Percentiles rank a stretch among this genome's conserved stretches.
Conservation (phyloP, 2,329 filamentous ascomycete genomes). For the Fusarium humuli region DNA sequence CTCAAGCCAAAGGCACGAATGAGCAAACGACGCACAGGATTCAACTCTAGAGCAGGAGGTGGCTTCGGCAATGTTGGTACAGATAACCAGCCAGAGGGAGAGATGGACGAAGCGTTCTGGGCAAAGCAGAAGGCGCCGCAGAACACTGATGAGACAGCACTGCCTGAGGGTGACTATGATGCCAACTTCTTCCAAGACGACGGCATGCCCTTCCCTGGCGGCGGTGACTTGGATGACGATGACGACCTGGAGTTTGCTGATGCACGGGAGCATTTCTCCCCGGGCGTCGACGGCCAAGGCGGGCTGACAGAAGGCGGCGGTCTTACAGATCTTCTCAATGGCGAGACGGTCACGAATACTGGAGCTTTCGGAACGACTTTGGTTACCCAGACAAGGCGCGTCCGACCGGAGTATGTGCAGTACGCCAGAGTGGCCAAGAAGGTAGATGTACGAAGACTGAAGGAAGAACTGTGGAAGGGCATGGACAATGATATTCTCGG, state of each 20-base stretch:
- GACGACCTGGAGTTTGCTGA: slow-evolving; percentile 82
- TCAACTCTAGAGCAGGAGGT: slow-evolving; percentile 56
- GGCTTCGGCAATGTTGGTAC: slow-evolving; percentile 58
- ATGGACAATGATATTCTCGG: slow-evolving; percentile 67
- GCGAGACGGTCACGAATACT: slow-evolving; percentile 61
- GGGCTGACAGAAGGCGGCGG: slow-evolving; percentile 62
- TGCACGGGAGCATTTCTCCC: slow-evolving; percentile 82
- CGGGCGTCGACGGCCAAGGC: slow-evolving; percentile 65
- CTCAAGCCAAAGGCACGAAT: slow-evolving; percentile 93
- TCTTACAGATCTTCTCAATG: slow-evolving; percentile 63
- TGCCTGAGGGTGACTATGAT: slow-evolving; percentile 84
- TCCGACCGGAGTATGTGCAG: slow-evolving; percentile 76
- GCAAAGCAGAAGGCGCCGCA: slow-evolving; percentile 74
- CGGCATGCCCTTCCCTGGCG: slow-evolving; percentile 74
- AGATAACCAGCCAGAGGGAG: slow-evolving; percentile 71
- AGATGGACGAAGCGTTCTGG: slow-evolving; percentile 98
- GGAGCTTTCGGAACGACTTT: slow-evolving; percentile 73
- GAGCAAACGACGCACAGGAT: slow-evolving; percentile 70
- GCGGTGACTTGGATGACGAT: slow-evolving; percentile 68
- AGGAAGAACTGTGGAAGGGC: slow-evolving; percentile 77
- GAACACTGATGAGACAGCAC: slow-evolving; percentile 64
- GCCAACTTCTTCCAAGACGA: slow-evolving; percentile 98
- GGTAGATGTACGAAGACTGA: slow-evolving; percentile 75
- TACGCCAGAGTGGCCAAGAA: slow-evolving; percentile 78
- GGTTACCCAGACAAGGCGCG: slow-evolving; percentile 71